phyloP scores from a whole-genome alignment of 176 grass and related monocot species.

The Carex littledalei region DNA sequence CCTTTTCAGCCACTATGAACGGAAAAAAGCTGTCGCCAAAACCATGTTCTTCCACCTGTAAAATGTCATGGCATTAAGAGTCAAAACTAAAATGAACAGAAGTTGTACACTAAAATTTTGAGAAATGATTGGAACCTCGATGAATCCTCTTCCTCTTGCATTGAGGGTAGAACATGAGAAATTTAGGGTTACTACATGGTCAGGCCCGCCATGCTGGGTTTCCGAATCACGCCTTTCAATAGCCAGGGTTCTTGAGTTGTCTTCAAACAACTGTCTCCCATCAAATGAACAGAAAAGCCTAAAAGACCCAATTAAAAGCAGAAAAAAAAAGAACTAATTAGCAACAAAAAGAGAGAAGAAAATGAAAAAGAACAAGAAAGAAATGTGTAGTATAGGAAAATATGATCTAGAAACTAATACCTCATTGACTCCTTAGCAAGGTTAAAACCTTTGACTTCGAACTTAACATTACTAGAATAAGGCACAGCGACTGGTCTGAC shows the following conservation, averaged over 20 bases:
- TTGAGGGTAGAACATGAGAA: constrained; percentile 63
- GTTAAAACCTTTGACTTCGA: constrained; percentile 72
- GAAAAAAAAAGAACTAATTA: constrained; percentile 1
- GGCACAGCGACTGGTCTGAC: constrained; percentile 76
- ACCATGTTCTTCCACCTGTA: constrained; percentile 86
- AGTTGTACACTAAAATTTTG: background rate
- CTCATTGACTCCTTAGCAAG: constrained; percentile 54
- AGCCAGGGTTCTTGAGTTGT: constrained; percentile 39
- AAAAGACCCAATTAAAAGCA: constrained; percentile 21
- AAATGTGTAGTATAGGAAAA: background rate
- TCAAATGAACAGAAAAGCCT: constrained; percentile 91
- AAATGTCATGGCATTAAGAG: constrained; percentile 9
- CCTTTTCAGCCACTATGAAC: constrained; percentile 93
- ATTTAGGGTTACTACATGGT: constrained; percentile 40
- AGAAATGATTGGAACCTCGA: constrained; percentile 54
- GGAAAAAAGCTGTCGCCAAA: constrained; percentile 85
- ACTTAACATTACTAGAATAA: constrained; percentile 47
- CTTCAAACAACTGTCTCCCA: constrained; percentile 63
- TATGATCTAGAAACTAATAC: constrained; percentile 33
- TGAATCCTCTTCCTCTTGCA: constrained; percentile 91
- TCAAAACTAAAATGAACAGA: background rate
- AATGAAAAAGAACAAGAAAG: background rate
- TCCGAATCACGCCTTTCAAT: constrained; percentile 22
- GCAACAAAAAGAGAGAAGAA: background rate
- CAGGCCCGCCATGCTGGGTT: constrained; percentile 26